Evolutionary conservation across 192 early-diverging fungal genomes (phyloP), one percentile per base, ranked within the genome.

Genomic region (Physocladia obscura): DNA sequence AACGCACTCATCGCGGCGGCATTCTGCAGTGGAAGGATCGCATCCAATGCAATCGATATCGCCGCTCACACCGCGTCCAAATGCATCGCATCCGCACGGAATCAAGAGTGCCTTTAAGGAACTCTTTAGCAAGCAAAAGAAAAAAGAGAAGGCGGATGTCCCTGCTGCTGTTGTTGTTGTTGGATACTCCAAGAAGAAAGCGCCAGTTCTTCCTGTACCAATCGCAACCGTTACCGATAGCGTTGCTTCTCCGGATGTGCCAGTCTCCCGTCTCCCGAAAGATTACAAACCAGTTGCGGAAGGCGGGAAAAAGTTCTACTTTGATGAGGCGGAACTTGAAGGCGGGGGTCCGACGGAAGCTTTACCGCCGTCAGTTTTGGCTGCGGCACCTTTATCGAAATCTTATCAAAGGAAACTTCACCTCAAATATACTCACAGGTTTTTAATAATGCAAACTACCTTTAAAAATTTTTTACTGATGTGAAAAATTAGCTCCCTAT

Each of bases 341-440:
- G n/a, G n/a, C n/a, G n/a, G n/a, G n/a, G 48, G 39, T 8, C 60
- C 60, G 8, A 44, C 40, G n/a, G 60, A 62, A 21, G 19, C 60
- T 0, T 4, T 49, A 0, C 44, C 62, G 26, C 62, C 62, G 5
- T 6, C n/a, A 34, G 8, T 65, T 5, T 51, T 5, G 1, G 2
- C 52, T 6, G 36, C 60, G 36, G 6, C 44, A 0, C 31, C 44
- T 8, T 21, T 65, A 3, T 65, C 62, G 30, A 6, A 19, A 8
- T 11, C n/a, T 47, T 65, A 65, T 49, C 27, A 51, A 49, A 51
- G 52, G 27, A 15, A 38, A 11, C 48, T 65, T 26, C 35, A 26
- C 3, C 2, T 13, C 15, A 32, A 51, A 13, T 65, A 65, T 26
- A 38, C 62, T 15, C 52, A 65, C 49, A 65, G 62, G 62, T 65